phyloP scores from a whole-genome alignment of 805 yeast genomes.

The Candida palmyrensis region DNA sequence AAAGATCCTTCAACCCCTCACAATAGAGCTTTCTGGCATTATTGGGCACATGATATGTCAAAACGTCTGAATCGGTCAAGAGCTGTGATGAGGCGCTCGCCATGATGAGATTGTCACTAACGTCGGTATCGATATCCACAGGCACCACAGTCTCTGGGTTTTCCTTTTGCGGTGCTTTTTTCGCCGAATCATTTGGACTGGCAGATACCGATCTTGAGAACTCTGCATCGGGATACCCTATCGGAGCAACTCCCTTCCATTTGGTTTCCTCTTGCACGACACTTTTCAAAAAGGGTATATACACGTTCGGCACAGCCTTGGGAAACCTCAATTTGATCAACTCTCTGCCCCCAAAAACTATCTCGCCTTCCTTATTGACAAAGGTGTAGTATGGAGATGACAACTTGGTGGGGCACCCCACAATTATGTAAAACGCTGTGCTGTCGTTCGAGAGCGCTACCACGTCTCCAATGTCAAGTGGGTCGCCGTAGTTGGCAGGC shows the following conservation, averaged over 20 bases:
- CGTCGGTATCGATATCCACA: background rate
- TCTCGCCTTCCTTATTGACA: constrained; percentile 52
- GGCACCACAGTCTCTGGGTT: background rate
- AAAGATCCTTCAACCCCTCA: constrained; percentile 29
- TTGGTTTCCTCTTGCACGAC: constrained; percentile 28
- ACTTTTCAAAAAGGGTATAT: constrained; percentile 13
- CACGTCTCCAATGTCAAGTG: constrained; percentile 58
- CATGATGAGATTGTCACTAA: constrained; percentile 21
- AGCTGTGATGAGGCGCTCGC: constrained; percentile 31
- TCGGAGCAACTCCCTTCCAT: constrained; percentile 27
- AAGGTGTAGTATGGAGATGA: constrained; percentile 54
- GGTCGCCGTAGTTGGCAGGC: no score
- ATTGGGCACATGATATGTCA: constrained; percentile 32
- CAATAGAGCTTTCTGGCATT: constrained; percentile 31
- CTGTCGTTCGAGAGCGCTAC: constrained; percentile 47
- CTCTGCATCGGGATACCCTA: constrained; percentile 30
- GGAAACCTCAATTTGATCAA: constrained; percentile 53
- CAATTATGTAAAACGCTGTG: constrained; percentile 49
- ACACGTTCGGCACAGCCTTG: constrained; percentile 33
- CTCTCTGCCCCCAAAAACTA: constrained; percentile 43
- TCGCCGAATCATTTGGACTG: constrained; percentile 9
- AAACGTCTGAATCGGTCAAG: constrained; percentile 26
- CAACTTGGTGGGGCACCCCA: constrained; percentile 44
- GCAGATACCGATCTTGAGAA: constrained; percentile 19
- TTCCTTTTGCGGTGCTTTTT: constrained; percentile 3